These are phyloP conservation scores for Posidonia oceanica DNA, from an alignment of 116 monocot genomes.

Conservation along the genomic window DNA sequence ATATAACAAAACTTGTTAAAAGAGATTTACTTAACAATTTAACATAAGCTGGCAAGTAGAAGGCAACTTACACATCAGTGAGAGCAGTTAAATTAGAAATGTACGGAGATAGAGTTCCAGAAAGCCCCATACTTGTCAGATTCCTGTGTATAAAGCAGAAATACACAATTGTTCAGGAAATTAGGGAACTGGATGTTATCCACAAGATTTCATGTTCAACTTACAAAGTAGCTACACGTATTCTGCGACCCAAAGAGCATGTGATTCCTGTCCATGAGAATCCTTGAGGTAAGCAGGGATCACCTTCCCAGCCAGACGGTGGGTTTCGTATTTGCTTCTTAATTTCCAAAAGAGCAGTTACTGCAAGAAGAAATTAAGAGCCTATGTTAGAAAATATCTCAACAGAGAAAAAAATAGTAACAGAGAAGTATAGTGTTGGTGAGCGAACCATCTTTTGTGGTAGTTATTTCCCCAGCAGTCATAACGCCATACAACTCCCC, in stretches of 20 bases:
- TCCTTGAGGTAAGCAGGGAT: conserved; percentile 69
- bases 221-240: conserved; percentile 65
- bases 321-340: conserved; percentile 41
- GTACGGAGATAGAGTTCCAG: conserved; percentile 51
- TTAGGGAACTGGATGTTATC: background rate
- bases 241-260: conserved; percentile 32
- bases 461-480: conserved; percentile 30
- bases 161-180: background rate
- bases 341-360: conserved; percentile 42
- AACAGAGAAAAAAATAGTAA: background rate
- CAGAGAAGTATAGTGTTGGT: background rate
- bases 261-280: conserved; percentile 75
- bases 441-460: conserved; percentile 54
- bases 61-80: conserved; percentile 44
- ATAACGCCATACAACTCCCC: conserved; percentile 82
- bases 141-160: conserved; percentile 40
- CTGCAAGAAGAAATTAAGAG: conserved; percentile 26
- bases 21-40: background rate
- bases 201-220: conserved; percentile 17
- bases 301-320: conserved; percentile 80
- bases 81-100: conserved; percentile 71
- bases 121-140: conserved; percentile 55
- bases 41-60: background rate
- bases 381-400: background rate
- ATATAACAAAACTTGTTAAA: background rate